Conservation (phyloP, 768 basidiomycete species). For the Boletus fagicola region DNA sequence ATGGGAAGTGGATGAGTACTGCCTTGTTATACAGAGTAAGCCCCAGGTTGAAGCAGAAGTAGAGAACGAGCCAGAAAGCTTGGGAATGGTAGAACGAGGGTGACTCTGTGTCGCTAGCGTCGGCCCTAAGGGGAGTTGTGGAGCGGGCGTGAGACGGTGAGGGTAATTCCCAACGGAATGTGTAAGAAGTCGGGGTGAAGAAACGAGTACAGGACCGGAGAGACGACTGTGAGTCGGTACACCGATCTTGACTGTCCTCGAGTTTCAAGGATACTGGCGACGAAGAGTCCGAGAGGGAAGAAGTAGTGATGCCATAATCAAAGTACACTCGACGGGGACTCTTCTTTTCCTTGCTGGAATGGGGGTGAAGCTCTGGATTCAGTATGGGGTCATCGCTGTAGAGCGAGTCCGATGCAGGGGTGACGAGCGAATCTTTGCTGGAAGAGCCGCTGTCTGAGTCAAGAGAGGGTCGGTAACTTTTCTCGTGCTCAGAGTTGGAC, state of each 20-base stretch:
- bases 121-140: not conserved
- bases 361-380: not conserved
- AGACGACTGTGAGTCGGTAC: not conserved
- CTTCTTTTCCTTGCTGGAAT: constrained; percentile 17
- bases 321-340: constrained; percentile 19
- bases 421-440: constrained; percentile 2
- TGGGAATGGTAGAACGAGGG: constrained; percentile 30
- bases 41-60: constrained; percentile 88
- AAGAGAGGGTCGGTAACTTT: not conserved
- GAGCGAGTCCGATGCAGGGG: not conserved
- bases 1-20: constrained; percentile 89
- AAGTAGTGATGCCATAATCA: constrained; percentile 19
- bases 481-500: not conserved
- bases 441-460: constrained; percentile 19
- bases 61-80: constrained; percentile 68
- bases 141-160: constrained; percentile 13
- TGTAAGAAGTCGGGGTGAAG: constrained; percentile 5
- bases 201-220: not conserved
- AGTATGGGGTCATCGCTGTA: constrained; percentile 9
- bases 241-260: constrained; percentile 1
- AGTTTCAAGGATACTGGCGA: constrained; percentile 4
- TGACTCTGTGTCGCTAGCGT: constrained; percentile 9
- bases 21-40: constrained; percentile 96
- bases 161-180: constrained; percentile 23
- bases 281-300: constrained; percentile 3